Evolutionary conservation across 208 protist genomes (phyloP), one percentile per base, ranked within the genome.

Genomic region (Trypanosoma melophagium): DNA sequence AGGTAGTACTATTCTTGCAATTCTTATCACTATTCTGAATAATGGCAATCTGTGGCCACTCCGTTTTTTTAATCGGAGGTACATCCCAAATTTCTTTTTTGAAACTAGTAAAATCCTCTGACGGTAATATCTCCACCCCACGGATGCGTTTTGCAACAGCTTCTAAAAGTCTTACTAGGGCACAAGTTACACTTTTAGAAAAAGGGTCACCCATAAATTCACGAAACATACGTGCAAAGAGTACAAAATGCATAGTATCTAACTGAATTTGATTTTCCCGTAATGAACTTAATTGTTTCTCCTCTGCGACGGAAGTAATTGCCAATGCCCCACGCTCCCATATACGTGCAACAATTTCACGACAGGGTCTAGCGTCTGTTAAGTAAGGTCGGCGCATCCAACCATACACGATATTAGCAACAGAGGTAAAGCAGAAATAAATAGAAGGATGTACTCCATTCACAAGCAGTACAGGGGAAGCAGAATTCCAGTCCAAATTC

Each of bases 201-300:
- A 66, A 52, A 1, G 41, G 5, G 12, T 68, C 59, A 21, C 64
- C 69, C 13, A 77, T 41, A 52, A 68, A 77, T 7, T 25, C 60
- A 22, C 76, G 76, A 61, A 74, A 72, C 62, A 77, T 63, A 47
- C 76, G 76, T 17, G 73, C 58, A 73, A 81, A 77, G 4, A 77
- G 25, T 2, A 81, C 70, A 47, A 72, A 64, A 50, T 72, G 59
- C 16, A 77, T 31, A 25, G 51, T 56, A 42, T 81, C 76, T 21
- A 54, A n/a, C 40, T 61, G 13, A 7, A 78, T 44, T 50, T 78
- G 73, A 21, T 61, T 14, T 25, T 62, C 60, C 24, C 57, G 62
- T 25, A 9, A 19, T 8, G 53, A 45, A 35, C 47, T 66, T 7
- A 66, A 14, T 47, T 65, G 35, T n/a, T 38, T 57, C 41, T 54